Evolutionary conservation across 1,284 basidiomycete species (phyloP).

Genomic region (Macrocybe sp.): DNA sequence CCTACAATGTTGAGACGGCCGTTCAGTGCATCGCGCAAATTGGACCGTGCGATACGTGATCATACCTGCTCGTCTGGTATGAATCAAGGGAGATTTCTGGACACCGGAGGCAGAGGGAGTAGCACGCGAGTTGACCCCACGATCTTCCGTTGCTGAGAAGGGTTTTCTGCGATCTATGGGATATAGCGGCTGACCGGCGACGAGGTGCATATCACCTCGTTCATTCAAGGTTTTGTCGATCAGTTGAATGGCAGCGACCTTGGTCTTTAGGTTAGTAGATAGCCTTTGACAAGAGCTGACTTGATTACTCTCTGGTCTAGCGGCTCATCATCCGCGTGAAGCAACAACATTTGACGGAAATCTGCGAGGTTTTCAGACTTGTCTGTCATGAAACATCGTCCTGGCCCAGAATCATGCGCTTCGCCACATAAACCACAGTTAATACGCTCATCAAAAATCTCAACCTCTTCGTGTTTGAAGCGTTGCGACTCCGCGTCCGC

Average conservation of each 20-base stretch:
- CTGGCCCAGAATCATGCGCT: constrained; percentile 38
- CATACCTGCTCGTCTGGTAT: no score
- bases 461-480: no score
- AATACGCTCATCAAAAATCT: no score
- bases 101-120: not conserved
- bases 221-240: constrained; percentile 58
- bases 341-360: constrained; percentile 60
- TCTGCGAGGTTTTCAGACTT: constrained; percentile 60
- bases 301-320: constrained; percentile 53
- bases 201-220: constrained; percentile 49
- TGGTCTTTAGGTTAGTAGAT: constrained; percentile 8
- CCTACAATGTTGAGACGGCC: no score
- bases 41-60: no score
- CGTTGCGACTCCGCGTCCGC: no score
- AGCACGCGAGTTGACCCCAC: constrained; percentile 11
- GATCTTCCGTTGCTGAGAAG: not conserved
- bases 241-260: constrained; percentile 58
- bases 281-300: constrained; percentile 4
- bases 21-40: no score
- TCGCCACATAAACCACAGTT: constrained; percentile 59
- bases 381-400: constrained; percentile 60
- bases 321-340: constrained; percentile 57
- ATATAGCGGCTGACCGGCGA: constrained; percentile 58
- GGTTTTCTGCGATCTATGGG: constrained; percentile 33
- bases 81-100: not conserved